Evolutionary conservation across 192 early-diverging fungal species (phyloP), one percentile per base, ranked within the genome.

Genomic region (Ambispora gerdemannii): DNA sequence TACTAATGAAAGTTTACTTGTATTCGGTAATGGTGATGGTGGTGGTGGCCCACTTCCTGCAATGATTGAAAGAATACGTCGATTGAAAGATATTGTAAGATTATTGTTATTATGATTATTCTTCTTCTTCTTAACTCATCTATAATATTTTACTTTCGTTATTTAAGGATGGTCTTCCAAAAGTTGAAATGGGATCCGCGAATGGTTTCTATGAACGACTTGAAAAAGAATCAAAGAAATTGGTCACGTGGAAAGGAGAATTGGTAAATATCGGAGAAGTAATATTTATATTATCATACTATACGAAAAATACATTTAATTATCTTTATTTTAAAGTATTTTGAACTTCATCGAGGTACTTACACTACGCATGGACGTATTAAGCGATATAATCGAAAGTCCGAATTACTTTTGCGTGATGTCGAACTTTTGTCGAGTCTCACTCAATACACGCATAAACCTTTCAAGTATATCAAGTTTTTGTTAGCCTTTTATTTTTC

Each of bases 21-120:
- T 95, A n/a, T 99, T 90, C 76, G 96, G 97, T 56, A 90, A 95
- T 75, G 96, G 97, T 38, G 96, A 99, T 77, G 97, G 97, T 50
- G 96, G 96, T 17, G 97, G 94, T 55, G 95, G 95, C 0, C 94
- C 95, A 4, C 76, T 86, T 1, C 76, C 83, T 32, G 80, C 77
- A 34, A 96, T 97, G 95, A 70, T 99, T 47, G 91, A 97, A 75
- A 86, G 95, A 22, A 70, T 96, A 61, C 62, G 79, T 3, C 83
- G 91, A 11, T 82, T 99, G 83, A 74, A 82, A 32, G 77, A 90
- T 59, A 75, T 96, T 53, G 82, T 87, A 76, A 76, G 72, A n/a
- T n/a, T n/a, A n/a, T 72, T 11, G n/a, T 25, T 22, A 2, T 28
- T 43, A 43, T 38, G 38, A 19, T 20, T 66, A 43, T 27, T 66